Evolutionary conservation across 805 yeast species (phyloP), one percentile per base, ranked within the genome.

Genomic region (Candida adriatica): DNA sequence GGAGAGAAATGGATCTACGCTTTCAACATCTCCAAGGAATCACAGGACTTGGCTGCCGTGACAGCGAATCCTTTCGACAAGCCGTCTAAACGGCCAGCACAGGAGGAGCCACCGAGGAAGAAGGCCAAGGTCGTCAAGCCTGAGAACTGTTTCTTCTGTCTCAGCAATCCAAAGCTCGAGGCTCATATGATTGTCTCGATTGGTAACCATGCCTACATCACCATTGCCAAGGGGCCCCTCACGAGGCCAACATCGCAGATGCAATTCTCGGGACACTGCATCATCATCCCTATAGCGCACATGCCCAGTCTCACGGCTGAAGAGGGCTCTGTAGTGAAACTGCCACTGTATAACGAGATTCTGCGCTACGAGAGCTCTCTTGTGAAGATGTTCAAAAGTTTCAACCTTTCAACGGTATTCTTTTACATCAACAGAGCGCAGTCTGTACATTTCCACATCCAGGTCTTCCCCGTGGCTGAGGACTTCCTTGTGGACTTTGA

Each of bases 151-250:
- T 87, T 83, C 56, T 84, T 87, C 49, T 87, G 96, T 51, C 66
- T 87, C 13, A 73, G 90, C 1, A 85, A 84, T 47, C 82, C 94
- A 0, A 69, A 76, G 10, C 66, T 82, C 6, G 88, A 80, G 42
- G 64, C 82, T 3, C 94, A 86, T 53, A 75, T 88, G 80, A 73
- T 87, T 9, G 66, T 86, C 1, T 72, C 92, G 0, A 79, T 88
- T 31, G 90, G 84, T 1, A 67, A 68, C 9, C 61, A 63, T 27
- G 58, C 75, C 0, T 87, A 86, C 51, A 30, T 87, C 35, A 79
- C 96, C 0, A 64, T 78, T 11, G 94, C 95, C 1, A 86, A 82
- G 49, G 96, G 96, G 0, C 96, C 96, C 0, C 56, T 87, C 13
- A 72, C 83, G 2, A 56, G 66, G 17, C 72, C 79, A 1, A 60